These are phyloP conservation scores for Kockovaella imperatae DNA, from an alignment of 768 basidiomycete genomes.

Conservation along the genomic window DNA sequence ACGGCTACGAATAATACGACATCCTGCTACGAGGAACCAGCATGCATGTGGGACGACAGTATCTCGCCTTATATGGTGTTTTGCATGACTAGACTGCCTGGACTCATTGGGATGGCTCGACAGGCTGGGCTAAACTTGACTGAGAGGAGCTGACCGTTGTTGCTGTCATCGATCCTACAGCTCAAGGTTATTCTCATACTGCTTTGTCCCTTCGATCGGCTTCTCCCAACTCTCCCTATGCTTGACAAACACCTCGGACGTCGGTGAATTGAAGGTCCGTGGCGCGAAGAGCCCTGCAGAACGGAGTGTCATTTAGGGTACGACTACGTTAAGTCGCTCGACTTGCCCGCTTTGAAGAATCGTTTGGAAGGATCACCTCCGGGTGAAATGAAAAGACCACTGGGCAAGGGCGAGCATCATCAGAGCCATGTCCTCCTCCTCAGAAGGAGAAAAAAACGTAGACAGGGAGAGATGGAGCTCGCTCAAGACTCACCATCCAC, in stretches of 20 bases:
- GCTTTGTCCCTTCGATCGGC: slow-evolving; percentile 1
- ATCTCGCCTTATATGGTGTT: too few relatives aligned
- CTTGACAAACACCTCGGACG: slow-evolving; percentile 15
- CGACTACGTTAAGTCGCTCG: neutral
- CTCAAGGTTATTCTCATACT: slow-evolving; percentile 14
- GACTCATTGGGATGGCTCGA: too few relatives aligned
- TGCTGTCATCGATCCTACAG: neutral
- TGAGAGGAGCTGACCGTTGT: too few relatives aligned
- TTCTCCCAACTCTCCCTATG: slow-evolving; percentile 21
- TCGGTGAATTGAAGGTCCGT: slow-evolving; percentile 12
- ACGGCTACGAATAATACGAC: too few relatives aligned
- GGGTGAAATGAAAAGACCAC: slow-evolving; percentile 8
- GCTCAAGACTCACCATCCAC: slow-evolving; percentile 7
- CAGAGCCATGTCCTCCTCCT: neutral
- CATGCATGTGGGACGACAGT: too few relatives aligned
- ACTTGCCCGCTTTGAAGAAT: slow-evolving; percentile 15
- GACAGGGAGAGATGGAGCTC: neutral
- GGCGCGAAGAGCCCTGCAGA: slow-evolving; percentile 15
- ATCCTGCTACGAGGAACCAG: too few relatives aligned
- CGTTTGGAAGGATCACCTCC: neutral
- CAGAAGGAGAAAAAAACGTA: neutral
- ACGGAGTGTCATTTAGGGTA: neutral
- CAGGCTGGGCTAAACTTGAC: too few relatives aligned
- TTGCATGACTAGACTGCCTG: too few relatives aligned
- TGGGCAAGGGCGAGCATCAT: neutral